Evolutionary conservation across 2,329 filamentous ascomycete genomes (phyloP).

Genomic region (Paracoccidioides lutzii): DNA sequence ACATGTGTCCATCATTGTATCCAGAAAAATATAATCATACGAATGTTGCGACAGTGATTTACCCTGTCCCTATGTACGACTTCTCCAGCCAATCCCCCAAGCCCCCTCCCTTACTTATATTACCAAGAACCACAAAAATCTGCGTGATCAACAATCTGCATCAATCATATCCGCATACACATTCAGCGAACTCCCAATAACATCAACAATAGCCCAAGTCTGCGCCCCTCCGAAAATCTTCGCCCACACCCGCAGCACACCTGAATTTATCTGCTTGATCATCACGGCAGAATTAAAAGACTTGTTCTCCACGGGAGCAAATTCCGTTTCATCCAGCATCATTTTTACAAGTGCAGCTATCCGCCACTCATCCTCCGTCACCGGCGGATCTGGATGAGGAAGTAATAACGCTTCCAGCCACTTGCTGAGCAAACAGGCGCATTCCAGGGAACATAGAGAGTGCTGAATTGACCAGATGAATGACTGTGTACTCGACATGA

Average conservation of each 20-base stretch:
- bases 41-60: too few relatives aligned
- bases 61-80: background rate
- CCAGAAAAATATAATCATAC: too few relatives aligned
- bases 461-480: constrained; percentile 28
- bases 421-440: constrained; percentile 29
- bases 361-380: constrained; percentile 27
- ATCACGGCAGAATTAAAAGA: constrained; percentile 17
- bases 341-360: constrained; percentile 27
- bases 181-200: constrained; percentile 28
- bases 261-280: constrained; percentile 26
- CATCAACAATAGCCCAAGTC: constrained; percentile 32
- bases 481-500: constrained; percentile 27
- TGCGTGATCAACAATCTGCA: constrained; percentile 9
- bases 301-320: background rate
- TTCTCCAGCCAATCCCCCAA: background rate
- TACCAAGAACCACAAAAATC: background rate
- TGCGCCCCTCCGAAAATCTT: constrained; percentile 31
- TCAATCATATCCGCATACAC: constrained; percentile 30
- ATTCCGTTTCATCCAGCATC: constrained; percentile 24
- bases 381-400: constrained; percentile 20
- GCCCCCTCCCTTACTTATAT: background rate
- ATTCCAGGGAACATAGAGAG: constrained; percentile 28
- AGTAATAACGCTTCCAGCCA: constrained; percentile 26
- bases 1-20: background rate
- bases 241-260: constrained; percentile 31